Evolutionary conservation across 352 stramenopile genomes (phyloP).

Genomic region (Phytopythium sindhum): DNA sequence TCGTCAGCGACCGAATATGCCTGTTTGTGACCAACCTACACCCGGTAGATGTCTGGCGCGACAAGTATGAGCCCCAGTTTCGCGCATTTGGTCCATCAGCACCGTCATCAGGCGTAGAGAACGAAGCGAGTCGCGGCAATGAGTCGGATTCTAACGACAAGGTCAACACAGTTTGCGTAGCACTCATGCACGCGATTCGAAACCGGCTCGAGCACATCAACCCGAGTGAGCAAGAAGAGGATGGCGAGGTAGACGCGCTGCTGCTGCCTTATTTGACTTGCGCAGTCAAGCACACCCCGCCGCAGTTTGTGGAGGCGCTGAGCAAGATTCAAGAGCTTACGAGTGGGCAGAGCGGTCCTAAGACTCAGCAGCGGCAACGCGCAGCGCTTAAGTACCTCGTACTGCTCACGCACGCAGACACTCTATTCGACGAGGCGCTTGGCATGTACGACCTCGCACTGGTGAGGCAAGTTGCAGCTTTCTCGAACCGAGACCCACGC

Average conservation of each 20-base stretch:
- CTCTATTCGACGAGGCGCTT: slow-evolving; percentile 60
- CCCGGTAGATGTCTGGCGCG: slow-evolving; percentile 58
- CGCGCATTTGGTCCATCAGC: slow-evolving; percentile 19
- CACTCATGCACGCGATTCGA: slow-evolving; percentile 31
- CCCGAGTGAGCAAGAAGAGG: background rate
- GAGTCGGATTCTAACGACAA: slow-evolving; percentile 17
- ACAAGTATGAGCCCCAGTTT: slow-evolving; percentile 53
- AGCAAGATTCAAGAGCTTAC: slow-evolving; percentile 29
- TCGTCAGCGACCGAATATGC: slow-evolving; percentile 64
- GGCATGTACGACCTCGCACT: slow-evolving; percentile 66
- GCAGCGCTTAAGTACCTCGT: slow-evolving; percentile 70
- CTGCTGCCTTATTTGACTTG: slow-evolving; percentile 64
- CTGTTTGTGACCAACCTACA: slow-evolving; percentile 79
- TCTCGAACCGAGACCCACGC: slow-evolving; percentile 68
- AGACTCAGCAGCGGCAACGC: slow-evolving; percentile 24
- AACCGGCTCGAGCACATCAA: slow-evolving; percentile 15
- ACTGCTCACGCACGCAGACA: slow-evolving; percentile 65
- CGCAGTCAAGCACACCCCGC: slow-evolving; percentile 61
- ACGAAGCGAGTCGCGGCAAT: background rate
- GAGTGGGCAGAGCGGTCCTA: background rate
- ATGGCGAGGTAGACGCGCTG: slow-evolving; percentile 23
- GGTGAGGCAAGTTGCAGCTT: slow-evolving; percentile 52
- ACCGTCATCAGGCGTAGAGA: background rate
- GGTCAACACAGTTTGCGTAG: slow-evolving; percentile 57
- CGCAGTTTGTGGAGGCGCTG: slow-evolving; percentile 43